A percentile compares a stretch with the other conserved stretches of the same genome.
Conservation (phyloP, 495 filamentous ascomycete species). For the Penicillium maclennaniae region DNA sequence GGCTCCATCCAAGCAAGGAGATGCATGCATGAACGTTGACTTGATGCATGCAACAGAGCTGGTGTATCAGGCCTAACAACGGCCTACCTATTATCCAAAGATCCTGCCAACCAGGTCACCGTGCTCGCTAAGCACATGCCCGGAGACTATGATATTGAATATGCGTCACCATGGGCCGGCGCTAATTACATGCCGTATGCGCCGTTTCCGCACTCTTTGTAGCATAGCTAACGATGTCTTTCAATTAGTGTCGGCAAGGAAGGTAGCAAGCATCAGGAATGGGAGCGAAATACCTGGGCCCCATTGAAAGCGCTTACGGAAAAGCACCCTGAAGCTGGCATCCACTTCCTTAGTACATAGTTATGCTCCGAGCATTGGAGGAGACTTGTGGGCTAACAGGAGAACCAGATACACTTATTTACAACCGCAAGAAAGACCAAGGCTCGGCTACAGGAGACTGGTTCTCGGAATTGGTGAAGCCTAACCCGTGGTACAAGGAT, state of each 20-base stretch:
- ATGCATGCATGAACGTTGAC: neutral
- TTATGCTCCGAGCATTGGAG: neutral
- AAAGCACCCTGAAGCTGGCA: constrained; percentile 78
- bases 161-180: constrained; percentile 91
- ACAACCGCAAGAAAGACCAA: constrained; percentile 61
- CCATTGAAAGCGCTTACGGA: constrained; percentile 60
- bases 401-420: constrained; percentile 49
- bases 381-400: neutral
- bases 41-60: constrained; percentile 54
- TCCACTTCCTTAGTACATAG: constrained; percentile 76
- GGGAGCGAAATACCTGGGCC: constrained; percentile 67
- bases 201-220: neutral
- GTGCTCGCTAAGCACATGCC: constrained; percentile 96
- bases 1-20: neutral
- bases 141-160: constrained; percentile 96
- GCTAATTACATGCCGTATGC: constrained; percentile 85
- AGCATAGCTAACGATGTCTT: neutral
- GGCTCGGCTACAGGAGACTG: constrained; percentile 45
- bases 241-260: constrained; percentile 46
- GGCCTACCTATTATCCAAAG: constrained; percentile 74
- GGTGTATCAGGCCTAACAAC: constrained; percentile 92
- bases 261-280: constrained; percentile 51
- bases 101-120: constrained; percentile 65
- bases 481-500: constrained; percentile 79
- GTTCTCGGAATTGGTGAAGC: constrained; percentile 60